phyloP scores from a whole-genome alignment of 371 early-diverging fungal species.

The Batkoa obscura region DNA sequence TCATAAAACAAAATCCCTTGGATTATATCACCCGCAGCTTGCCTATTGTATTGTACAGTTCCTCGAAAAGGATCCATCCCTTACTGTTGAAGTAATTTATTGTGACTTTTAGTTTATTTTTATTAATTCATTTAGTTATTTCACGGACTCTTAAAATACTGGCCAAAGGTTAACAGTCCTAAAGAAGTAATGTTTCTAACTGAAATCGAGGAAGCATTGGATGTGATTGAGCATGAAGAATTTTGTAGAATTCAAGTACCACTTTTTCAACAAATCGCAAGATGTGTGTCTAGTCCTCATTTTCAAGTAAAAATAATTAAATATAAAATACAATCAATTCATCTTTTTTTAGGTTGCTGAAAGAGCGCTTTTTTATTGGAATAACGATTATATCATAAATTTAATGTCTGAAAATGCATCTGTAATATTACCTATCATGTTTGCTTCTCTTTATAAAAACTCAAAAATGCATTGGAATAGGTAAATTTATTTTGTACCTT shows the following conservation, averaged over 20 bases:
- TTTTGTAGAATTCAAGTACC: slow-evolving; percentile 73
- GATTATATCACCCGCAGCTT: slow-evolving; percentile 85
- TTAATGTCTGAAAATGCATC: slow-evolving; percentile 77
- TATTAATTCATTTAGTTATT: slow-evolving; percentile 33
- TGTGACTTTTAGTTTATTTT: background rate
- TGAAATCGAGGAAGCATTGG: slow-evolving; percentile 91
- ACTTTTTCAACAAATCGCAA: slow-evolving; percentile 72
- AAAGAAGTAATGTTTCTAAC: slow-evolving; percentile 96
- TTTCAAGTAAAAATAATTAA: slow-evolving; percentile 50
- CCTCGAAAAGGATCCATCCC: slow-evolving; percentile 83
- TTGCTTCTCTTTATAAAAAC: slow-evolving; percentile 70
- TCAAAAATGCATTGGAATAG: slow-evolving; percentile 93
- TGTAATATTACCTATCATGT: slow-evolving; percentile 81
- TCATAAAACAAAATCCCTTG: slow-evolving; percentile 78
- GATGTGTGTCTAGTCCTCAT: slow-evolving; percentile 84
- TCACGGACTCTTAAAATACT: slow-evolving; percentile 66
- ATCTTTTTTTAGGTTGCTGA: slow-evolving; percentile 55
- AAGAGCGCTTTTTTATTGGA: slow-evolving; percentile 89
- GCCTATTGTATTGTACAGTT: slow-evolving; percentile 96
- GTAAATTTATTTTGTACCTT: slow-evolving; percentile 16
- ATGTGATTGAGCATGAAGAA: slow-evolving; percentile 70
- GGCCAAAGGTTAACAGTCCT: slow-evolving; percentile 95
- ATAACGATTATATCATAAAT: slow-evolving; percentile 87
- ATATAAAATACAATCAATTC: background rate
- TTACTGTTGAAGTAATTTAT: slow-evolving; percentile 55